Conservation (phyloP, 2,329 filamentous ascomycete genomes). For the Hypoxylon sp. region DNA sequence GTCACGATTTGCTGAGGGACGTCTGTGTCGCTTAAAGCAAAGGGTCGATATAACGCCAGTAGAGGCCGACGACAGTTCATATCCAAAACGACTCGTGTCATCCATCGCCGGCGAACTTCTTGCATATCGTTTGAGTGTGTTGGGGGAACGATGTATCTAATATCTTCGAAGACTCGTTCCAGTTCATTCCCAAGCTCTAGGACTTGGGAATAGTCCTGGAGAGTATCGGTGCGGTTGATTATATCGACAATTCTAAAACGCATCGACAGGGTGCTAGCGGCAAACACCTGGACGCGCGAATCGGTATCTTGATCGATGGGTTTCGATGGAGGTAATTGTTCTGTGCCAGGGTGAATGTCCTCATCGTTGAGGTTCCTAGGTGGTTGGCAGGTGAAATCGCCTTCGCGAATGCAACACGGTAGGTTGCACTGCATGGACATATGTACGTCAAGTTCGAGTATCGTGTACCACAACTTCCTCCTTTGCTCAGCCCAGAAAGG, state of each 20-base stretch:
- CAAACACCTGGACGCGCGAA: slow-evolving; percentile 69
- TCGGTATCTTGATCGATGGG: slow-evolving; percentile 68
- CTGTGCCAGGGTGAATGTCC: slow-evolving; percentile 65
- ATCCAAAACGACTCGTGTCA: slow-evolving; percentile 66
- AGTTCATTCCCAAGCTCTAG: slow-evolving; percentile 68
- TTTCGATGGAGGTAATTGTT: slow-evolving; percentile 63
- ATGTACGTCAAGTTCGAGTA: slow-evolving; percentile 71
- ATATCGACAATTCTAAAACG: slow-evolving; percentile 67
- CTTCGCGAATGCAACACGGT: slow-evolving; percentile 66
- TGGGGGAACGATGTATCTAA: slow-evolving; percentile 67
- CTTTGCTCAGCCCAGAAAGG: slow-evolving; percentile 68
- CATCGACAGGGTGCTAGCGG: slow-evolving; percentile 64
- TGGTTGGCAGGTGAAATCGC: slow-evolving; percentile 68
- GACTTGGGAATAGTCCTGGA: slow-evolving; percentile 68
- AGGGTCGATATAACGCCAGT: slow-evolving; percentile 68
- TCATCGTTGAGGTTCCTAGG: slow-evolving; percentile 69
- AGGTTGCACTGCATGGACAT: slow-evolving; percentile 68
- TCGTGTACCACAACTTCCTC: slow-evolving; percentile 70
- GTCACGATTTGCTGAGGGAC: slow-evolving; percentile 67
- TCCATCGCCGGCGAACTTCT: slow-evolving; percentile 66
- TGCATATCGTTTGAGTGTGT: slow-evolving; percentile 60
- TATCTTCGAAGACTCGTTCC: slow-evolving; percentile 68
- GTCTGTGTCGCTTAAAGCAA: slow-evolving; percentile 66
- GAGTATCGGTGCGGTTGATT: slow-evolving; percentile 66
- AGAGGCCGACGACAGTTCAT: slow-evolving; percentile 69